Evolutionary conservation across 768 basidiomycete species (phyloP).

Genomic region (Cyclocybe aegerita): DNA sequence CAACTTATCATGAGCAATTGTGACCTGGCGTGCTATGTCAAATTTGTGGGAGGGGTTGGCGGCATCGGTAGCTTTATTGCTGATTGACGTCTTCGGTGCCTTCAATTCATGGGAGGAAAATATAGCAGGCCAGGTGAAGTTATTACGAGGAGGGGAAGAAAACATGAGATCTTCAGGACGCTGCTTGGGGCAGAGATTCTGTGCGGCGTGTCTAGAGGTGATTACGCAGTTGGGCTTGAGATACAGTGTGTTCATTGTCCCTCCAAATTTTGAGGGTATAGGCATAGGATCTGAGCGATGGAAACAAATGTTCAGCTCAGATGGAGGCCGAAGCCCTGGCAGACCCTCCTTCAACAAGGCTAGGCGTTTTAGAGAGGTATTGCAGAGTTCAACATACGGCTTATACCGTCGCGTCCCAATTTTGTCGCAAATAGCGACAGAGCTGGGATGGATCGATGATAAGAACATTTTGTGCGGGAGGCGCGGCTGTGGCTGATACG

Average conservation of each 20-base stretch:
- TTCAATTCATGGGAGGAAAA: too few species aligned
- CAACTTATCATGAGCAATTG: too few species aligned
- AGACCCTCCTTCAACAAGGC: background rate
- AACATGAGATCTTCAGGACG: too few species aligned
- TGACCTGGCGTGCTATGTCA: too few species aligned
- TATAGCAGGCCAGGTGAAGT: too few species aligned
- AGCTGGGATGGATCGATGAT: background rate
- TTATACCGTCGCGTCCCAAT: background rate
- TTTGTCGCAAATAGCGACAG: background rate
- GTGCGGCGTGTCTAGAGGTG: background rate
- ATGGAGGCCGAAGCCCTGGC: background rate
- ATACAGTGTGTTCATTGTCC: background rate
- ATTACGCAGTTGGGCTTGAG: background rate
- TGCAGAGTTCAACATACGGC: background rate
- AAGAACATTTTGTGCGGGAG: background rate
- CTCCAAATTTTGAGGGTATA: background rate
- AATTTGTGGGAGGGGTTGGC: too few species aligned
- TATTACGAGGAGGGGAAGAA: too few species aligned
- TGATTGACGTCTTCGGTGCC: background rate
- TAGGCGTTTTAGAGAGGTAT: background rate
- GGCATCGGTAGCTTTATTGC: too few species aligned
- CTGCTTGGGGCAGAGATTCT: background rate
- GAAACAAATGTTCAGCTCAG: background rate
- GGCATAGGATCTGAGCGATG: background rate
- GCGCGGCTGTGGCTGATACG: background rate